phyloP scores from a whole-genome alignment of 2,329 filamentous ascomycete genomes.

The Ophiostoma ips region DNA sequence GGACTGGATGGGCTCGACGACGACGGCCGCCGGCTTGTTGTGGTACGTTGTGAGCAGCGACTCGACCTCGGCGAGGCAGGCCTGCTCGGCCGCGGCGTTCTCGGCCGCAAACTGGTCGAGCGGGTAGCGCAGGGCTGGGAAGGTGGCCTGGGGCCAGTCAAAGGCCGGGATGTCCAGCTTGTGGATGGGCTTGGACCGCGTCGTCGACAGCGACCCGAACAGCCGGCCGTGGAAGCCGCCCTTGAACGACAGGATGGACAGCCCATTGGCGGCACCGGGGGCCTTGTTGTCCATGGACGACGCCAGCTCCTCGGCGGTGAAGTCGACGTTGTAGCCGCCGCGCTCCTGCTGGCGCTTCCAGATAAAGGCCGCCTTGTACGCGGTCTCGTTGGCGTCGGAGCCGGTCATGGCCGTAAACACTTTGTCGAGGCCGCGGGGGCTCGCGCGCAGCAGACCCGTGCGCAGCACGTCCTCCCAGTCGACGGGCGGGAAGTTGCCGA shows the following conservation, averaged over 20 bases:
- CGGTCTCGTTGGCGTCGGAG: constrained; percentile 85
- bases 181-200: constrained; percentile 84
- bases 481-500: constrained; percentile 79
- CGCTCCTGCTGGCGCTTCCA: constrained; percentile 71
- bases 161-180: constrained; percentile 92
- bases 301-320: constrained; percentile 60
- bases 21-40: constrained; percentile 63
- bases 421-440: constrained; percentile 70
- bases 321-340: constrained; percentile 62
- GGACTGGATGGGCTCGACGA: constrained; percentile 84
- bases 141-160: constrained; percentile 84
- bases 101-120: constrained; percentile 65
- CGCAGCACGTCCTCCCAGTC: constrained; percentile 72
- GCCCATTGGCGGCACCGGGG: constrained; percentile 53
- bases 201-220: constrained; percentile 77
- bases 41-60: constrained; percentile 65
- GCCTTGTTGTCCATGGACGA: constrained; percentile 67
- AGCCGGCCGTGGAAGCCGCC: constrained; percentile 81
- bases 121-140: constrained; percentile 75
- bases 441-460: constrained; percentile 65
- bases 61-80: constrained; percentile 72
- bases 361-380: constrained; percentile 94
- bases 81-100: constrained; percentile 66
- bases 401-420: constrained; percentile 84
- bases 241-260: constrained; percentile 82